A percentile compares a stretch with the other conserved stretches of the same genome.
These are phyloP conservation scores for Globisporangium splendens DNA, from an alignment of 352 stramenopile genomes.

Conservation along the genomic window DNA sequence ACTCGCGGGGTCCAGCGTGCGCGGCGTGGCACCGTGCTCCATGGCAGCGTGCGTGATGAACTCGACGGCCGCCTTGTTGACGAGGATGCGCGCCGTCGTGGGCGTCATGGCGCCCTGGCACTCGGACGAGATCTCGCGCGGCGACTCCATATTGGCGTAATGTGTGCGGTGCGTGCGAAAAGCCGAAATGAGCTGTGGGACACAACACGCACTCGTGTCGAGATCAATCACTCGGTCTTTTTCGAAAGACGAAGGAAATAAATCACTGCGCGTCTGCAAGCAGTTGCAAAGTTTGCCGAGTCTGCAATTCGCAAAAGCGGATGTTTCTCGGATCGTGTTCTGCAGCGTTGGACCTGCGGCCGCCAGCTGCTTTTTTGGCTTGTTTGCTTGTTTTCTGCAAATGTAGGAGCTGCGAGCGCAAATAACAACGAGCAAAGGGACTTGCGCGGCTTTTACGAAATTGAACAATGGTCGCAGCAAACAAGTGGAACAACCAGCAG, in stretches of 20 bases:
- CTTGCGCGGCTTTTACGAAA: not conserved
- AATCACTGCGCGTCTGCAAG: too few relatives aligned
- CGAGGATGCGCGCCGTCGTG: slow-evolving; percentile 41
- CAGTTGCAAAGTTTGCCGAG: not conserved
- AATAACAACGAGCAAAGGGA: not conserved
- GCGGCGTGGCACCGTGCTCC: slow-evolving; percentile 43
- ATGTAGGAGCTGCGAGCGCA: too few relatives aligned
- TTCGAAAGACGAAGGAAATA: not conserved
- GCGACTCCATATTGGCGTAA: slow-evolving; percentile 18
- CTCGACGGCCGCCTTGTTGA: slow-evolving; percentile 36
- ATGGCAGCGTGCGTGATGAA: slow-evolving; percentile 12
- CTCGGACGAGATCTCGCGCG: slow-evolving; percentile 72
- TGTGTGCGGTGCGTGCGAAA: too few relatives aligned
- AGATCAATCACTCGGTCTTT: not conserved
- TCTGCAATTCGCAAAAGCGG: slow-evolving; percentile 4
- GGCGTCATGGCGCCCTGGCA: slow-evolving; percentile 64
- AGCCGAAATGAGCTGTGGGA: too few relatives aligned
- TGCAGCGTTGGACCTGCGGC: not conserved
- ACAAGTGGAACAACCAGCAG: too few relatives aligned
- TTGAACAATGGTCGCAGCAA: not conserved
- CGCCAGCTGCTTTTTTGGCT: not conserved
- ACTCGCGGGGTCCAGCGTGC: slow-evolving; percentile 38
- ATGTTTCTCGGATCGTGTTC: slow-evolving; percentile 15
- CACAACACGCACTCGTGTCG: too few relatives aligned
- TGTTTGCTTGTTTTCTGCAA: not conserved